Evolutionary conservation across 345 rosid species (phyloP).

Genomic region (Eutrema heterophyllum): DNA sequence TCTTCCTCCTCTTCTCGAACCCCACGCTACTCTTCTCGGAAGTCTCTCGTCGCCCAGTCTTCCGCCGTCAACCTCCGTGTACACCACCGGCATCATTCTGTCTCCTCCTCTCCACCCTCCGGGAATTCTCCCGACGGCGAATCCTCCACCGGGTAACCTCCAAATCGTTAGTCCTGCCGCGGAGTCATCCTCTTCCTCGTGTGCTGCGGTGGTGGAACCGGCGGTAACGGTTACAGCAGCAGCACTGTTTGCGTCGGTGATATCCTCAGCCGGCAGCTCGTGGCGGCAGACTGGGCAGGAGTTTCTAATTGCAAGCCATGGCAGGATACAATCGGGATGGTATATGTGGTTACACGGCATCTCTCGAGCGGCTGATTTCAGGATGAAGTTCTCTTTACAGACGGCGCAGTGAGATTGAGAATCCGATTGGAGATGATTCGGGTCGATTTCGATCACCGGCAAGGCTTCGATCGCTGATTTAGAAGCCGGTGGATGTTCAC

Average conservation of each 20-base stretch:
- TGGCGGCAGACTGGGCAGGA: slow-evolving; percentile 95
- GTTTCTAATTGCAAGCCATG: slow-evolving; percentile 82
- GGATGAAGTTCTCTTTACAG: slow-evolving; percentile 72
- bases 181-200: slow-evolving; percentile 36
- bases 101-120: slow-evolving; percentile 71
- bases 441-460: slow-evolving; percentile 52
- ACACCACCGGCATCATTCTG: slow-evolving; percentile 77
- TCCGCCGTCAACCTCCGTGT: slow-evolving; percentile 90
- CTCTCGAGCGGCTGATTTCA: slow-evolving; percentile 66
- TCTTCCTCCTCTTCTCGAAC: slow-evolving; percentile 46
- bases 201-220: background rate
- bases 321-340: slow-evolving; percentile 86
- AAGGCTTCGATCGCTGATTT: slow-evolving; percentile 83
- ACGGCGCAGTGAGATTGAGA: slow-evolving; percentile 83
- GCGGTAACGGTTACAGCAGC: background rate
- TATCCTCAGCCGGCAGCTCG: slow-evolving; percentile 53
- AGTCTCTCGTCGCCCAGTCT: slow-evolving; percentile 44
- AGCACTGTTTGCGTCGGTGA: background rate
- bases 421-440: slow-evolving; percentile 39
- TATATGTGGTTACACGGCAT: slow-evolving; percentile 96
- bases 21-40: slow-evolving; percentile 80
- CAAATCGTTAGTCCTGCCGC: slow-evolving; percentile 86
- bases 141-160: slow-evolving; percentile 94
- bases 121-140: slow-evolving; percentile 82
- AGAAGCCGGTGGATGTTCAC: slow-evolving; percentile 74